phyloP scores from a whole-genome alignment of 2,329 filamentous ascomycete genomes.

The Hypoxylon sp. region DNA sequence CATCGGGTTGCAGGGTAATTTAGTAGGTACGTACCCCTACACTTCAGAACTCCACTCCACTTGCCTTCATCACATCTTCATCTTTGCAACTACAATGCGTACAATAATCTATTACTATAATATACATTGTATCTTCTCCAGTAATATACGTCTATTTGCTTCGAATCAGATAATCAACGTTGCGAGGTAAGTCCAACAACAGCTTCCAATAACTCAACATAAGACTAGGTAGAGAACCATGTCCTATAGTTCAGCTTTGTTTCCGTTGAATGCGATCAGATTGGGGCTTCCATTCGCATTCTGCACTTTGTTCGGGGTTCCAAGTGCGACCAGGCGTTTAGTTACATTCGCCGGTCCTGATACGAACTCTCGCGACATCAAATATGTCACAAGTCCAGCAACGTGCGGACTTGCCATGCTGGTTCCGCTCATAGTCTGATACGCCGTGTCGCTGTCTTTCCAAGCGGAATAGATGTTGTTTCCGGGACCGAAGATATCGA shows the following conservation, averaged over 20 bases:
- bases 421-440: conserved; percentile 45
- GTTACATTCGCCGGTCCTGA: conserved; percentile 32
- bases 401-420: conserved; percentile 50
- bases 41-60: not conserved
- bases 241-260: conserved; percentile 33
- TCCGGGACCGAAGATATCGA: conserved; percentile 49
- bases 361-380: conserved; percentile 47
- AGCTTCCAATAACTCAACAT: not conserved
- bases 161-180: not conserved
- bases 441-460: conserved; percentile 37
- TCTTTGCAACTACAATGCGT: not conserved
- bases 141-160: not conserved
- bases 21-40: conserved; percentile 2
- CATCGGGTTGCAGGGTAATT: conserved; percentile 15
- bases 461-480: conserved; percentile 45
- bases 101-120: not conserved
- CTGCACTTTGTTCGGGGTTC: conserved; percentile 43
- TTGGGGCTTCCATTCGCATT: conserved; percentile 46
- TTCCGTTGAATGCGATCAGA: conserved; percentile 50
- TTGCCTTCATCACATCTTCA: not conserved
- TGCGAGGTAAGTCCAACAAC: not conserved
- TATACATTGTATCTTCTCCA: not conserved
- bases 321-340: conserved; percentile 41
- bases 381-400: conserved; percentile 47
- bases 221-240: not conserved